Percentiles rank a stretch among this genome's conserved stretches.
Conservation (phyloP, 441 rosid species). For the Hura crepitans region DNA sequence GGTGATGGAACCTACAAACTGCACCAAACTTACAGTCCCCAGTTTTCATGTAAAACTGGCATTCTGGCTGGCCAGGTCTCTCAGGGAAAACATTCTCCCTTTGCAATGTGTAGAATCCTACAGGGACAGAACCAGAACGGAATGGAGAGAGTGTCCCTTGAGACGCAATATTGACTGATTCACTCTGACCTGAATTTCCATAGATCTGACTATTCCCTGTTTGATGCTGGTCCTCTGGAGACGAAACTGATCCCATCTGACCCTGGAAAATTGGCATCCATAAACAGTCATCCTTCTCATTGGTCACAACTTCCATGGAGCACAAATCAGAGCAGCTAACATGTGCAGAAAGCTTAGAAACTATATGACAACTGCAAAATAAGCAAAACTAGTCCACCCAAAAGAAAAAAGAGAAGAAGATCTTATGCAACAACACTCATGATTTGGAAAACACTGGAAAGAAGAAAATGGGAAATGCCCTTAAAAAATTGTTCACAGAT, state of each 20-base stretch:
- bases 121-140: constrained; percentile 53
- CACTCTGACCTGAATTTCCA: constrained; percentile 56
- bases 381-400: neutral
- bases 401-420: neutral
- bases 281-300: constrained; percentile 25
- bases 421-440: too few species aligned
- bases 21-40: constrained; percentile 98
- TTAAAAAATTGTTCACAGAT: too few species aligned
- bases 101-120: constrained; percentile 66
- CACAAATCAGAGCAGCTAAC: constrained; percentile 13
- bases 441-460: neutral
- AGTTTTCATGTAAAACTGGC: constrained; percentile 96
- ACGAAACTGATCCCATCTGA: constrained; percentile 78
- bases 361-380: neutral
- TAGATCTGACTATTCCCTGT: constrained; percentile 56
- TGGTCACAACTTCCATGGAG: constrained; percentile 12
- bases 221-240: constrained; percentile 69
- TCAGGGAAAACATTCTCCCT: constrained; percentile 90
- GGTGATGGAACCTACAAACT: constrained; percentile 94
- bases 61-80: constrained; percentile 96
- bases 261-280: constrained; percentile 47
- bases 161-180: constrained; percentile 49
- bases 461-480: too few species aligned
- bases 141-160: constrained; percentile 55
- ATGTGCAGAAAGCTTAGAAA: constrained; percentile 5